Evolutionary conservation across 2,329 filamentous ascomycete species (phyloP).

Genomic region (Colletotrichum noveboracense): DNA sequence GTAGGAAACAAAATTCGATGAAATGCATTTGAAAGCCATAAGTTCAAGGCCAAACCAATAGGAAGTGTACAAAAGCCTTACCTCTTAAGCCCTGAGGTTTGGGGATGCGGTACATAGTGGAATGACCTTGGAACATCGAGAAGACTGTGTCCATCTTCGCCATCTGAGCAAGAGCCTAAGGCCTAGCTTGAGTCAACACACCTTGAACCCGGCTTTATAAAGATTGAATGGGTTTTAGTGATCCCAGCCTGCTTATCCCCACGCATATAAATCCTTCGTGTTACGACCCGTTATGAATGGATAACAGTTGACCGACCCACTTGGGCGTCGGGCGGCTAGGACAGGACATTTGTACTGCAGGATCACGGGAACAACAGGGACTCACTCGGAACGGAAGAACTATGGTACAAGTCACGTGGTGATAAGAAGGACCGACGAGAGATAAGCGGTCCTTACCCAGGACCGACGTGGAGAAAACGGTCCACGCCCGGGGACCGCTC

Average conservation of each 20-base stretch:
- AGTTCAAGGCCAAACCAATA: rapidly evolving
- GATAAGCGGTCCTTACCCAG: too few relatives aligned
- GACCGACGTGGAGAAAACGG: too few relatives aligned
- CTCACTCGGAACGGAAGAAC: too few relatives aligned
- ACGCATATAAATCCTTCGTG: neutral
- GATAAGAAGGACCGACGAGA: too few relatives aligned
- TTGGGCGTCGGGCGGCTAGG: too few relatives aligned
- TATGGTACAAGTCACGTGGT: too few relatives aligned
- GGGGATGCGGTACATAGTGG: neutral
- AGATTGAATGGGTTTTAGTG: neutral
- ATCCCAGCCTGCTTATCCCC: neutral
- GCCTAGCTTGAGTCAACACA: neutral
- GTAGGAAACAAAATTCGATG: neutral
- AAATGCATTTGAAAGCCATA: neutral
- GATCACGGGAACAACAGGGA: too few relatives aligned
- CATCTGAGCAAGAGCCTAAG: neutral
- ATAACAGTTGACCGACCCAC: too few relatives aligned
- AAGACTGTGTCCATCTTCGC: neutral
- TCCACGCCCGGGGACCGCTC: too few relatives aligned
- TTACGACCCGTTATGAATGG: too few relatives aligned
- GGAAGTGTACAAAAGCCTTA: neutral
- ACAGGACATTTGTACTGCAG: too few relatives aligned
- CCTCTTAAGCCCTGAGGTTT: rapidly evolving
- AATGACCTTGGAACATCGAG: neutral
- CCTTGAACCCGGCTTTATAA: neutral